Evolutionary conservation across 2,329 filamentous ascomycete species (phyloP).

Genomic region (Corynespora cassiicola): DNA sequence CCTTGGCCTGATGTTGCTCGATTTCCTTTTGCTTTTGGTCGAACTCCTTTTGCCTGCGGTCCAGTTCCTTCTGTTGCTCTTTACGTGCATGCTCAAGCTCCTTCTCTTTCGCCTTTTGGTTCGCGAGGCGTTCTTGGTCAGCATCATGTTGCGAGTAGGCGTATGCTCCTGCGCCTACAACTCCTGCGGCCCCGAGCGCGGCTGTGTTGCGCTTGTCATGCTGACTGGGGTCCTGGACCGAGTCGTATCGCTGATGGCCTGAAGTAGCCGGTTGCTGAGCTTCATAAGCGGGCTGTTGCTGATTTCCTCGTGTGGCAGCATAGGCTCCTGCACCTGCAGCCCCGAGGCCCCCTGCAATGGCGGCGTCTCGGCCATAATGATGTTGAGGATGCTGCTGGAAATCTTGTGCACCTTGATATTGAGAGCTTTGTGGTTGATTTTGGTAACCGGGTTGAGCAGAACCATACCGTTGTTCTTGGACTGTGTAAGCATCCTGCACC

Average conservation of each 20-base stretch:
- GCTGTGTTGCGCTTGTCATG: slow-evolving; percentile 36
- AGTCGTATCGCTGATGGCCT: slow-evolving; percentile 25
- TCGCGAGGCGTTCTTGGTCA: slow-evolving; percentile 29
- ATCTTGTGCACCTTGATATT: not conserved
- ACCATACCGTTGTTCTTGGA: too few species aligned
- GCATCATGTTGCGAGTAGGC: slow-evolving; percentile 36
- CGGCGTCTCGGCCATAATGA: slow-evolving; percentile 30
- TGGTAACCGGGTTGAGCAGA: too few species aligned
- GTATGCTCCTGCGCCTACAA: slow-evolving; percentile 31
- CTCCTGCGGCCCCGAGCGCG: slow-evolving; percentile 25
- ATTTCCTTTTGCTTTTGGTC: slow-evolving; percentile 21
- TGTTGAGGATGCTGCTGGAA: slow-evolving; percentile 15
- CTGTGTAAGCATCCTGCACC: too few species aligned
- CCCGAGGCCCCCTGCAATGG: slow-evolving; percentile 23
- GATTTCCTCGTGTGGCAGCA: slow-evolving; percentile 7
- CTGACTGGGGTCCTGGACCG: slow-evolving; percentile 22
- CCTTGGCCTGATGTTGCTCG: slow-evolving; percentile 26
- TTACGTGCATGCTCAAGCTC: slow-evolving; percentile 27
- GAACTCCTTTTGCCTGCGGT: slow-evolving; percentile 20
- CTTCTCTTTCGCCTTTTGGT: slow-evolving; percentile 32
- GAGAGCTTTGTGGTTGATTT: too few species aligned
- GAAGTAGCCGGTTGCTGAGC: not conserved
- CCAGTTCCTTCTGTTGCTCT: slow-evolving; percentile 21
- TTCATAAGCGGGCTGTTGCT: slow-evolving; percentile 5
- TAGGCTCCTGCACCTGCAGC: slow-evolving; percentile 18